Evolutionary conservation across 768 basidiomycete species (phyloP).

Genomic region (Cyclocybe cylindracea): DNA sequence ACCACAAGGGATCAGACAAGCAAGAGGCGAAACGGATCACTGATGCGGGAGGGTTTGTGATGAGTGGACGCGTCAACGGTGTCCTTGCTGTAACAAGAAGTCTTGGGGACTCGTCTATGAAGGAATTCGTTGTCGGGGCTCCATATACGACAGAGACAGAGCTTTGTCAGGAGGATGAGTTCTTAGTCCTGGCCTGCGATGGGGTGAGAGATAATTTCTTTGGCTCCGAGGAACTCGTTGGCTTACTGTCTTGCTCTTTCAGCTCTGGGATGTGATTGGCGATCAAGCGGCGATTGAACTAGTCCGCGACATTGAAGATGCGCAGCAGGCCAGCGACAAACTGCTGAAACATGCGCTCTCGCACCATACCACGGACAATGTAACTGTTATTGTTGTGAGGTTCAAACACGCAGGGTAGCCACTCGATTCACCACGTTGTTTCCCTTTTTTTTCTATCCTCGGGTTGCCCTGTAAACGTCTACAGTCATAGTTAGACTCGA

Average conservation of each 20-base stretch:
- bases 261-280: conserved; percentile 96
- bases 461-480: too few relatives aligned
- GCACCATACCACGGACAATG: conserved; percentile 93
- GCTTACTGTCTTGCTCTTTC: conserved; percentile 9
- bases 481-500: too few relatives aligned
- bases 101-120: conserved; percentile 97
- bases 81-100: conserved; percentile 96
- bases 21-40: conserved; percentile 98
- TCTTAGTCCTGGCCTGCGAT: conserved; percentile 94
- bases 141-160: conserved; percentile 99
- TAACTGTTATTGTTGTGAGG: conserved; percentile 87
- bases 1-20: conserved; percentile 97
- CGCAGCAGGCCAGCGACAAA: conserved; percentile 77
- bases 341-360: conserved; percentile 83
- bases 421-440: background rate
- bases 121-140: conserved; percentile 97
- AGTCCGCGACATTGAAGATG: conserved; percentile 68
- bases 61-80: conserved; percentile 98
- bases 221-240: conserved; percentile 1
- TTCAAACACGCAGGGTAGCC: conserved; percentile 51
- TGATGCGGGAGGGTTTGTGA: conserved; percentile 97
- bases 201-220: conserved; percentile 63
- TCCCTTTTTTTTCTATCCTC: too few relatives aligned
- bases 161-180: conserved; percentile 89
- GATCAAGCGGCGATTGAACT: conserved; percentile 92